phyloP scores from a whole-genome alignment of 257 asterid species.

The Nemophila menziesii region DNA sequence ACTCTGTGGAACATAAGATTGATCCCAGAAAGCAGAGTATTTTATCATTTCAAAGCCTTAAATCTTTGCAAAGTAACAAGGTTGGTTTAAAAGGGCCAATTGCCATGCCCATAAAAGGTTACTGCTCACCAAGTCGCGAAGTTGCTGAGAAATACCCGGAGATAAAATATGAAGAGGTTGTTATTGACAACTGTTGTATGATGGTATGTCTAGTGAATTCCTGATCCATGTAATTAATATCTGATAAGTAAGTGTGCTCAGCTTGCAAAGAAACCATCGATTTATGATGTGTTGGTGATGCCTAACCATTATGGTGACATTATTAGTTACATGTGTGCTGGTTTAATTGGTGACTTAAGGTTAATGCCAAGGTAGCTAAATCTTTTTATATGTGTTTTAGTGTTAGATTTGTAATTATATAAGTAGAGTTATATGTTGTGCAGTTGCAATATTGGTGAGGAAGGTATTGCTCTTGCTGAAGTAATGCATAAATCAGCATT shows the following conservation, averaged over 20 bases:
- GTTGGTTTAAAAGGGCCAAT: conserved; percentile 89
- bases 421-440: conserved; percentile 3
- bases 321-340: conserved; percentile 78
- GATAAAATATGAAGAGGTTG: conserved; percentile 76
- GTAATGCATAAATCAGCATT: conserved; percentile 98
- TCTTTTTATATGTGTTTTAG: too few relatives aligned
- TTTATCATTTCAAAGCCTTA: conserved; percentile 87
- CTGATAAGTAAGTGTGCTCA: too few relatives aligned
- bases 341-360: conserved; percentile 87
- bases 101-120: conserved; percentile 94
- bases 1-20: conserved; percentile 63
- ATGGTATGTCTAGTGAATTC: conserved; percentile 40
- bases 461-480: conserved; percentile 96
- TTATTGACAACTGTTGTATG: conserved; percentile 90
- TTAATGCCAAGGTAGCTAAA: conserved; percentile 94
- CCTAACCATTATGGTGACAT: conserved; percentile 44
- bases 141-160: conserved; percentile 90
- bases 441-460: conserved; percentile 95
- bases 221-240: conserved; percentile 2
- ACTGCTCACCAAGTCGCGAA: conserved; percentile 87
- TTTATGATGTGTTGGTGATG: conserved; percentile 73
- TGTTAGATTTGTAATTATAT: too few relatives aligned
- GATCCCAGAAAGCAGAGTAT: conserved; percentile 90
- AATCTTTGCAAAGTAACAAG: conserved; percentile 66
- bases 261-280: conserved; percentile 85